Conservation (phyloP, 129 eudicot species). For the Centella asiatica region DNA sequence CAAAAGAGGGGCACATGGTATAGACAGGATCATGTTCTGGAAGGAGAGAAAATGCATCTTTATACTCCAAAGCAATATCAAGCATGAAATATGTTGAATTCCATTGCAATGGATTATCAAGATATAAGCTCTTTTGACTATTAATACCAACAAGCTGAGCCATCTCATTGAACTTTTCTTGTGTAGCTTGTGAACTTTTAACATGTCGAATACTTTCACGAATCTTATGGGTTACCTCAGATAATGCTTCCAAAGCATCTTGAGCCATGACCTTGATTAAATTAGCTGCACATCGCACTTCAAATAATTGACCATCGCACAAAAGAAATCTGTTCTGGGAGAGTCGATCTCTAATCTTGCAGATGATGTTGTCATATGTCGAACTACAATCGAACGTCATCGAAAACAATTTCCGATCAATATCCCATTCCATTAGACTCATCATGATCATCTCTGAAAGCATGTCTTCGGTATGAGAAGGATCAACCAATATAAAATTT, state of each 20-base stretch:
- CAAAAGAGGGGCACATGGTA: constrained; percentile 49
- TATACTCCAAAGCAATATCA: constrained; percentile 59
- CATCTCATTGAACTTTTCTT: constrained; percentile 72
- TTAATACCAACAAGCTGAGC: constrained; percentile 53
- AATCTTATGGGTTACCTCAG: constrained; percentile 44
- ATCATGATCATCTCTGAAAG: constrained; percentile 60
- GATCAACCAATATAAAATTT: constrained; percentile 56
- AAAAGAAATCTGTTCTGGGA: constrained; percentile 68
- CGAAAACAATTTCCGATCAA: constrained; percentile 78
- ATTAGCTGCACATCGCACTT: constrained; percentile 82
- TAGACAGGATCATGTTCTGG: constrained; percentile 59
- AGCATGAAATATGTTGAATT: constrained; percentile 78
- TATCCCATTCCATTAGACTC: constrained; percentile 84
- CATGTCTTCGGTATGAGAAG: constrained; percentile 56
- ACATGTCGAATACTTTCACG: constrained; percentile 66
- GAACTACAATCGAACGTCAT: constrained; percentile 56
- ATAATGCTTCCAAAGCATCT: constrained; percentile 60
- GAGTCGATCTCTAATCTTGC: constrained; percentile 69
- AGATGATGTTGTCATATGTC: constrained; percentile 47
- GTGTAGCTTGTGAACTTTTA: constrained; percentile 49
- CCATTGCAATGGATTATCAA: constrained; percentile 61
- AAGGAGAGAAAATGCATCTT: constrained; percentile 63
- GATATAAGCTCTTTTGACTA: constrained; percentile 42
- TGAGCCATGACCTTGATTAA: constrained; percentile 59
- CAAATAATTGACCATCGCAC: constrained; percentile 73